Evolutionary conservation across 495 filamentous ascomycete genomes (phyloP).

Genomic region (Tuber brumale): DNA sequence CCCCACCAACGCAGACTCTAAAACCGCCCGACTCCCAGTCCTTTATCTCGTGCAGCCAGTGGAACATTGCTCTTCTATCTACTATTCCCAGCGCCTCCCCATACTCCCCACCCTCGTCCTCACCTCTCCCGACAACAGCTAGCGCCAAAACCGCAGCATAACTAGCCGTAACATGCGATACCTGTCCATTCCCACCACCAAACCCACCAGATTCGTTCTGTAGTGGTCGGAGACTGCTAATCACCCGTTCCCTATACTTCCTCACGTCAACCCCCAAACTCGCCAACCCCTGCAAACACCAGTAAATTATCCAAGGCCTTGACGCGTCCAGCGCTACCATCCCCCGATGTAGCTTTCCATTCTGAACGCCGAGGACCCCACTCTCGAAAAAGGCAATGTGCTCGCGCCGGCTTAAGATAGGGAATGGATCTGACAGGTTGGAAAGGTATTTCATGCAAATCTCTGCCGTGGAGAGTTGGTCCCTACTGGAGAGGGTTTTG

Average conservation of each 20-base stretch:
- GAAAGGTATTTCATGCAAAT: constrained; percentile 65
- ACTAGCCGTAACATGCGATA: constrained; percentile 76
- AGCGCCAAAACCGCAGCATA: constrained; percentile 78
- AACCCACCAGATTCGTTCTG: constrained; percentile 84
- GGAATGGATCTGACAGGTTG: constrained; percentile 63
- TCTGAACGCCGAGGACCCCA: constrained; percentile 47
- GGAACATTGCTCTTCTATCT: constrained; percentile 79
- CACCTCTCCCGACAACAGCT: constrained; percentile 65
- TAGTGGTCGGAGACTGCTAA: constrained; percentile 64
- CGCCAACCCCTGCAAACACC: constrained; percentile 67
- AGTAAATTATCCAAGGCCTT: constrained; percentile 90
- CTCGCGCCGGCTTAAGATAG: constrained; percentile 58
- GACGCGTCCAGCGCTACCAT: constrained; percentile 71
- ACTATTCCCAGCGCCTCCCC: constrained; percentile 58
- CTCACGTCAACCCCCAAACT: constrained; percentile 70
- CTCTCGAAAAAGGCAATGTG: constrained; percentile 73
- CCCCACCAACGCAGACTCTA: constrained; percentile 68
- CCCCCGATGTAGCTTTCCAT: constrained; percentile 52
- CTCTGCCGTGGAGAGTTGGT: constrained; percentile 61
- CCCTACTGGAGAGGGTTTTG: constrained; percentile 58
- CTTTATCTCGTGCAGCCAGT: constrained; percentile 78
- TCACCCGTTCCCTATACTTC: constrained; percentile 59
- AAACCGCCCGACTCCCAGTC: constrained; percentile 72
- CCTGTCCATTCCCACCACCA: constrained; percentile 86
- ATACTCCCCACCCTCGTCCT: constrained; percentile 32